phyloP scores from a whole-genome alignment of 768 basidiomycete species.

The Leucosporidium yakuticum region DNA sequence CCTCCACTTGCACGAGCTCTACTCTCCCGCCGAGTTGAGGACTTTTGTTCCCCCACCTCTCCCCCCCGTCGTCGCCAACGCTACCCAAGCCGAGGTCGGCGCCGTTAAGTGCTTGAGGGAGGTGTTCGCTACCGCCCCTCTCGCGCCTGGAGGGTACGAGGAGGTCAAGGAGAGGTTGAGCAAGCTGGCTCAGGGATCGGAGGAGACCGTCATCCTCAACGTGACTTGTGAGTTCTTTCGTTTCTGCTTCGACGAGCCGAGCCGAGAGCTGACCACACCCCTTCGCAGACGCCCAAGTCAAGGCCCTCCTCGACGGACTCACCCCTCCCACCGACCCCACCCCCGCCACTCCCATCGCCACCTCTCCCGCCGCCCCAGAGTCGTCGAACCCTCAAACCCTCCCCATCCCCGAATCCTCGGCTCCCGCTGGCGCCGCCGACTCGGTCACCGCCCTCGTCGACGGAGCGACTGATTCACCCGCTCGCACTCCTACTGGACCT shows the following conservation, averaged over 20 bases:
- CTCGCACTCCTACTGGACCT: background rate
- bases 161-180: conserved; percentile 35
- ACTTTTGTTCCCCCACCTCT: conserved; percentile 28
- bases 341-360: conserved; percentile 9
- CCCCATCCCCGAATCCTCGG: conserved; percentile 10
- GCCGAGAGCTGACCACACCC: background rate
- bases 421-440: conserved; percentile 14
- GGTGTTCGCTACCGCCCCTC: conserved; percentile 32
- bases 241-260: background rate
- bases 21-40: conserved; percentile 15
- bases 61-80: conserved; percentile 32
- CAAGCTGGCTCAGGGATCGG: conserved; percentile 18
- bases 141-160: conserved; percentile 29
- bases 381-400: background rate
- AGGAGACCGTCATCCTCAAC: conserved; percentile 33
- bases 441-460: conserved; percentile 27
- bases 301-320: conserved; percentile 35
- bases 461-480: conserved; percentile 11
- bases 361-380: background rate
- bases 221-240: conserved; percentile 33
- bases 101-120: conserved; percentile 34
- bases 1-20: conserved; percentile 38
- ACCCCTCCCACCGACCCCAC: conserved; percentile 31
- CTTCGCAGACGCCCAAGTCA: conserved; percentile 25
- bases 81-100: conserved; percentile 36